Conservation (phyloP, 495 filamentous ascomycete species). For the Daldinia bambusicola region DNA sequence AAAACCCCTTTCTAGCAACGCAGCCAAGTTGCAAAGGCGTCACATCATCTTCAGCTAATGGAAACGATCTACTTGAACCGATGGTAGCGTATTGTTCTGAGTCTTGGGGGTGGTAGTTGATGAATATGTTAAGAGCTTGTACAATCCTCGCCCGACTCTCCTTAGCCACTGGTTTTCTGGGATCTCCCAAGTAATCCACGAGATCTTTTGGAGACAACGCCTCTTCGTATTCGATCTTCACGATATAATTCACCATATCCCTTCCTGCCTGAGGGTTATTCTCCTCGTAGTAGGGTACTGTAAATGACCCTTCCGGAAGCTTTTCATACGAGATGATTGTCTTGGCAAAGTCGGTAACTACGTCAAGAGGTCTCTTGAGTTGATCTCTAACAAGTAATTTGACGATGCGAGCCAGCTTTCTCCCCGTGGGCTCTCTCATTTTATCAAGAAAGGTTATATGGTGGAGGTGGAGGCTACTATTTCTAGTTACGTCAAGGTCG, state of each 20-base stretch:
- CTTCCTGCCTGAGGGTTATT: not conserved
- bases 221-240: not conserved
- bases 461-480: not conserved
- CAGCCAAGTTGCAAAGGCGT: not conserved
- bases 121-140: conserved; percentile 22
- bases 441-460: not conserved
- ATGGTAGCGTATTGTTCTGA: not conserved
- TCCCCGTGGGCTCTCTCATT: not conserved
- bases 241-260: not conserved
- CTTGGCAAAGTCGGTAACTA: conserved; percentile 19
- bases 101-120: not conserved
- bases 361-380: not conserved
- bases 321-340: conserved; percentile 6
- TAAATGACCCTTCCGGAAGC: not conserved
- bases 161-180: not conserved
- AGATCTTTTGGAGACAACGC: not conserved
- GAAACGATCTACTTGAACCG: conserved; percentile 19
- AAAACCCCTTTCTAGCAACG: conserved; percentile 17
- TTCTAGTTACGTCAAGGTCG: not conserved
- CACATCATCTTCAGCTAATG: not conserved
- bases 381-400: conserved; percentile 2
- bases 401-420: conserved; percentile 16
- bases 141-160: not conserved
- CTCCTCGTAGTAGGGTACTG: not conserved
- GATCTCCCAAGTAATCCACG: not conserved